These are phyloP conservation scores for Plasmodium coatneyi DNA, from an alignment of 169 alveolate species.

Conservation along the genomic window DNA sequence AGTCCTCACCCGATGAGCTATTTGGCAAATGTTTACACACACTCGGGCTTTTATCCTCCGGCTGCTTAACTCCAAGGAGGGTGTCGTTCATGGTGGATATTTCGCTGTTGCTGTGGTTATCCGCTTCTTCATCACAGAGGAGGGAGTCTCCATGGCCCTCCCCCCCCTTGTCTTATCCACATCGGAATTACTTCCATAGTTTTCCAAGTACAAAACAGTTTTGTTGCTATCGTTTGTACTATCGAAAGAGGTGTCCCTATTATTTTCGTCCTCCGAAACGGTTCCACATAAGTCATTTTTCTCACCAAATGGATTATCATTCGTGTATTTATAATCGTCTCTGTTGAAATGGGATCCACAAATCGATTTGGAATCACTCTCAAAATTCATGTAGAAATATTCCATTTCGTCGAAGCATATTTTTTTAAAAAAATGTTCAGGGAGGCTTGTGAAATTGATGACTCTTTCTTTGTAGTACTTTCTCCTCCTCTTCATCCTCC, in stretches of 20 bases:
- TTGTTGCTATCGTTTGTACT: constrained; percentile 33
- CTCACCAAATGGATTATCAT: background rate
- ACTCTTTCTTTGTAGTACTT: constrained; percentile 38
- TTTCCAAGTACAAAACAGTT: constrained; percentile 19
- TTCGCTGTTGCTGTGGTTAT: background rate
- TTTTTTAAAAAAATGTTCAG: constrained; percentile 60
- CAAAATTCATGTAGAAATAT: constrained; percentile 54
- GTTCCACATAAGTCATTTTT: background rate
- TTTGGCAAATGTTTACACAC: background rate
- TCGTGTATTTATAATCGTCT: constrained; percentile 1
- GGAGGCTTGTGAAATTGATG: constrained; percentile 56
- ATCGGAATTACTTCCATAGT: constrained; percentile 29
- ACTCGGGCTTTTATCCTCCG: background rate
- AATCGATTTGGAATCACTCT: constrained; percentile 5
- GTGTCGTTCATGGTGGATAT: background rate
- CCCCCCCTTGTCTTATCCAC: constrained; percentile 4
- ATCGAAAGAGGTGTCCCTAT: background rate
- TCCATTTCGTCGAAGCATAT: constrained; percentile 39
- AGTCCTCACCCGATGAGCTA: background rate
- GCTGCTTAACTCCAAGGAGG: background rate
- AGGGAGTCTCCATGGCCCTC: background rate
- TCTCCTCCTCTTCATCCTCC: background rate
- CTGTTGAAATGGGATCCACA: background rate
- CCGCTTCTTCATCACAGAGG: constrained; percentile 7
- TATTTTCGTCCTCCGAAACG: background rate